phyloP scores from a whole-genome alignment of 1,139 yeast genomes.

The Pneumocystis murina region DNA sequence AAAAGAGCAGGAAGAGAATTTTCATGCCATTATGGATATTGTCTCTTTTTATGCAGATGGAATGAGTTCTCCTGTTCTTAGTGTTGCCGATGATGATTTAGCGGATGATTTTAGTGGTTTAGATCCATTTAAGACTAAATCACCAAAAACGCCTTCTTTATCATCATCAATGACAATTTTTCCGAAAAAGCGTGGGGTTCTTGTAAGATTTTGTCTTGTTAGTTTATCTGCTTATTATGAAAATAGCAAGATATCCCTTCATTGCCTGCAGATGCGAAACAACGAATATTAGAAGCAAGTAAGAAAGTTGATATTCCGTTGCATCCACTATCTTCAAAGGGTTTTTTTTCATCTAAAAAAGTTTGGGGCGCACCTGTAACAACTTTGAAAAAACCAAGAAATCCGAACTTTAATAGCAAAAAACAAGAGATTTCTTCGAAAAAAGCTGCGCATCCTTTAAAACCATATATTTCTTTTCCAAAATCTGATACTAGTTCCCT shows the following conservation, averaged over 20 bases:
- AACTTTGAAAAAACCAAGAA: background rate
- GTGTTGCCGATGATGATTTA: background rate
- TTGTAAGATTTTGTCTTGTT: slow-evolving; percentile 15
- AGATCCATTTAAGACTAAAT: background rate
- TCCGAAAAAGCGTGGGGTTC: slow-evolving; percentile 1
- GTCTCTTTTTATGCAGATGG: slow-evolving; percentile 72
- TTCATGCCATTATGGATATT: slow-evolving; percentile 87
- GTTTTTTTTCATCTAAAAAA: background rate
- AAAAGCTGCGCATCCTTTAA: slow-evolving; percentile 2
- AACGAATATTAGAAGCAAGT: background rate
- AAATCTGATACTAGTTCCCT: slow-evolving; percentile 3
- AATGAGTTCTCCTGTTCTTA: slow-evolving; percentile 23
- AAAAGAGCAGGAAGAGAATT: slow-evolving; percentile 76
- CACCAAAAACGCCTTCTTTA: background rate
- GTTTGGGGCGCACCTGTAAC: background rate
- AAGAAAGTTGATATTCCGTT: background rate
- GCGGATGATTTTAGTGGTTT: background rate
- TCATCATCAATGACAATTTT: slow-evolving; percentile 2
- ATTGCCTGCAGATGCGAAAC: background rate
- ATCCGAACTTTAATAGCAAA: background rate
- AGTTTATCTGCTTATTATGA: background rate
- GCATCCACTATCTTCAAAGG: background rate
- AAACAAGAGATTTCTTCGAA: background rate
- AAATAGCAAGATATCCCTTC: background rate
- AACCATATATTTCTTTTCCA: slow-evolving; percentile 2